Evolutionary conservation across 148 eudicot species (phyloP).

Genomic region (Diospyros lotus): DNA sequence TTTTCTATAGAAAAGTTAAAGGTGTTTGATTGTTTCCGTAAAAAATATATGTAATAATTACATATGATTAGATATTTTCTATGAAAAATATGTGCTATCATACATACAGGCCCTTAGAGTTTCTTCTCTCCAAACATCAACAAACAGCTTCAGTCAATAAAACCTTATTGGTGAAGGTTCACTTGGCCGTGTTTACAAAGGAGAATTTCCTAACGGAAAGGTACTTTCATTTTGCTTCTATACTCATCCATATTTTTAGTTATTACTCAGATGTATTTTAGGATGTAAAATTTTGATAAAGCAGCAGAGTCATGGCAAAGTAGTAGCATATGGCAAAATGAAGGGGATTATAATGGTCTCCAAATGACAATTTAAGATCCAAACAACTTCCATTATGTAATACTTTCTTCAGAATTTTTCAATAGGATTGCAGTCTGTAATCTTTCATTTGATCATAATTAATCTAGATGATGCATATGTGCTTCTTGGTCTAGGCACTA

Average conservation of each 20-base stretch:
- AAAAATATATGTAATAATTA: too few species aligned
- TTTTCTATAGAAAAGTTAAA: too few species aligned
- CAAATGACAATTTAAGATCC: slow-evolving; percentile 11
- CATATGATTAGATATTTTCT: too few species aligned
- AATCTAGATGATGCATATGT: too few species aligned
- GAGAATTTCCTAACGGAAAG: slow-evolving; percentile 94
- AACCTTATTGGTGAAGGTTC: slow-evolving; percentile 94
- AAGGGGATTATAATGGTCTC: neutral
- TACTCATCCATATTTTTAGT: neutral
- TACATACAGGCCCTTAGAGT: slow-evolving; percentile 88
- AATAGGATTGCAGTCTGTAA: neutral
- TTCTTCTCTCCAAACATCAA: slow-evolving; percentile 87
- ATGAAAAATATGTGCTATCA: too few species aligned
- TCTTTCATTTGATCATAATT: neutral
- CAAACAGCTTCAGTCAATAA: slow-evolving; percentile 95
- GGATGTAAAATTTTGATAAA: too few species aligned
- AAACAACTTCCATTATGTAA: neutral
- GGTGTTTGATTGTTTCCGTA: too few species aligned
- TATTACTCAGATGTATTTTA: too few species aligned
- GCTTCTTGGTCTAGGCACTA: too few species aligned
- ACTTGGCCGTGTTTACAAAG: slow-evolving; percentile 95
- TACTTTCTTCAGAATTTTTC: neutral
- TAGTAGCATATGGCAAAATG: slow-evolving; percentile 4
- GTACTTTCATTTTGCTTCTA: slow-evolving; percentile 30
- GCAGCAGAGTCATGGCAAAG: too few species aligned